Evolutionary conservation across 805 yeast genomes (phyloP), one percentile per base, ranked within the genome.

Genomic region (Metschnikowia aberdeeniae): DNA sequence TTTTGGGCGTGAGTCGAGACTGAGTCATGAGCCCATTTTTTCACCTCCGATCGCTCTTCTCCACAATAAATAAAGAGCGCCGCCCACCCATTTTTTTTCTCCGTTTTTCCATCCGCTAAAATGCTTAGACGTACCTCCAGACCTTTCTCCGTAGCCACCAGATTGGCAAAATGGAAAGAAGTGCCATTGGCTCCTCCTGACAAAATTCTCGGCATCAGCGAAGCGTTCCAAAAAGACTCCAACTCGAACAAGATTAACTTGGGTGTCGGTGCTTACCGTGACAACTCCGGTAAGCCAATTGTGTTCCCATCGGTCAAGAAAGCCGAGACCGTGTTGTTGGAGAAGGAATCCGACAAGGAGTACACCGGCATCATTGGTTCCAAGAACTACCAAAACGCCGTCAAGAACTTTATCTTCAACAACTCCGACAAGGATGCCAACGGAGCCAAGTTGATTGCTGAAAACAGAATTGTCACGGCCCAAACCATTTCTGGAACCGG

Each of bases 401-500:
- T 93, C 35, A 77, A 82, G 57, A 68, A 77, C 57, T 81, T 89
- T 59, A 74, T 92, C 37, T 89, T 82, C 70, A 81, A 85, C 52
- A 81, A 82, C 54, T 63, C 72, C 45, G 58, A 59, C 55, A 70
- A 70, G 61, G 84, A 80, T 52, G 61, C 71, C 41, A 66, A 74
- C 50, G 86, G 86, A 33, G 70, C 75, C 32, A 61, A 75, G 47
- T 76, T 84, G 45, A 64, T 84, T 35, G 67, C 68, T 11, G 82
- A 79, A 41, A 76, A 77, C 45, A 76, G 95, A 57, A 77, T 90
- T 34, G 85, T 89, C 43, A 80, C 95, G 40, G 75, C 89, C 11
- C 99, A 92, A 70, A 85, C 97, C 46, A 75, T 92, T 50, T 85
- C 95, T 33, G 99, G 99, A 52, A 92, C 99, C 32, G 99, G 99